These are phyloP conservation scores for Saturnispora mendoncae DNA, from an alignment of 805 yeast genomes.

Conservation along the genomic window DNA sequence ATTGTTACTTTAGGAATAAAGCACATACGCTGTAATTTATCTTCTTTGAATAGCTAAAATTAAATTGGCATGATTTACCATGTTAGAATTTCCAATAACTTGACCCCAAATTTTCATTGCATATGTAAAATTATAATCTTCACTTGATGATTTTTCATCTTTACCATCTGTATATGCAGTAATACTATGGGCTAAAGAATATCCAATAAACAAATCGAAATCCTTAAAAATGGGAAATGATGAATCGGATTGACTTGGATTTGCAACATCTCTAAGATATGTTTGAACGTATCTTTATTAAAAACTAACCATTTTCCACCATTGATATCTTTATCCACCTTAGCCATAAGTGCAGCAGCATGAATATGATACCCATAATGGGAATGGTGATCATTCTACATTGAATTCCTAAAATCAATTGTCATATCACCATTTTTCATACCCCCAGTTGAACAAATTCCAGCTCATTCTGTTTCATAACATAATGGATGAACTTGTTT, in stretches of 20 bases:
- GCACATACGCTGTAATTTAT: constrained; percentile 48
- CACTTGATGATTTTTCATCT: constrained; percentile 67
- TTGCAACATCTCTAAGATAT: constrained; percentile 62
- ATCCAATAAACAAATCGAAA: constrained; percentile 72
- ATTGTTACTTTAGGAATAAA: constrained; percentile 43
- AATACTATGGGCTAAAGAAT: constrained; percentile 72
- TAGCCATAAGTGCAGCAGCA: constrained; percentile 56
- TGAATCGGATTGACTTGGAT: constrained; percentile 44
- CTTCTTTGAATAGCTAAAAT: constrained; percentile 52
- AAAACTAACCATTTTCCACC: constrained; percentile 44
- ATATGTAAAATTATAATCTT: constrained; percentile 64
- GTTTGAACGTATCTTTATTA: constrained; percentile 43
- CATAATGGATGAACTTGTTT: constrained; percentile 41
- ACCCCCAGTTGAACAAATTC: constrained; percentile 46
- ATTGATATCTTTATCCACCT: constrained; percentile 40
- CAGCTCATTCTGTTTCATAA: constrained; percentile 48
- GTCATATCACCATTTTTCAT: constrained; percentile 36
- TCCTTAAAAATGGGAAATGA: constrained; percentile 59
- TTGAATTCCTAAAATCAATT: constrained; percentile 42
- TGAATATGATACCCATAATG: constrained; percentile 48
- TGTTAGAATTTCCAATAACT: constrained; percentile 41
- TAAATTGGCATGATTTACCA: constrained; percentile 48
- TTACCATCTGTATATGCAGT: constrained; percentile 67
- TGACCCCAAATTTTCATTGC: constrained; percentile 63
- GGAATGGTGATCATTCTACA: constrained; percentile 51